Evolutionary conservation across 352 stramenopile species (phyloP), one percentile per base, ranked within the genome.

Genomic region (Globisporangium iwayamae): DNA sequence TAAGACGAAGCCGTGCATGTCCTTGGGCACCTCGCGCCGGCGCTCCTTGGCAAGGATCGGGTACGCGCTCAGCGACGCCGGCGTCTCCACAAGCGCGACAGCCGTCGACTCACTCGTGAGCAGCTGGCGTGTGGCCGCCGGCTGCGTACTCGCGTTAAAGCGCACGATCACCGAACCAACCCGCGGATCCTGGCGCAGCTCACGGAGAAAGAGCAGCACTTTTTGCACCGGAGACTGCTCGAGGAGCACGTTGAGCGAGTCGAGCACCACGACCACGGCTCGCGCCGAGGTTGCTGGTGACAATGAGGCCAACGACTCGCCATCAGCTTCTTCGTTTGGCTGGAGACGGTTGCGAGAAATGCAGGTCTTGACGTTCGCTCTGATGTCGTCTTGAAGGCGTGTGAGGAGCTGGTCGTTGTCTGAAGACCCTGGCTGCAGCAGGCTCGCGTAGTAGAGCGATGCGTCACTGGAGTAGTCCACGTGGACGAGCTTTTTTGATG

Each of bases 201-300:
- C 39, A 13, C 72, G 72, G 2, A 91, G 28, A 55, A 84, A 89
- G 10, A 68, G 34, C 39, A 87, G 58, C 20, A 90, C 72, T 36
- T 72, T 53, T 2, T 70, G 64, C 8, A 89, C 64, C 25, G 81
- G 73, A 18, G 67, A 70, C 36, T 79, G 72, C 65, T 89, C 73
- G 16, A 93, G 56, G 36, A 93, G 63, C 18, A 72, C 70, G 61
- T 90, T 85, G 2, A 91, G 57, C 62, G 81, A 88, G 73, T 93
- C 84, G 46, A 93, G 38, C 8, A 83, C 69, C 30, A 93, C 71
- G 41, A 89, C 69, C 25, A 79, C 64, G 10, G 83, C 74, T n/a
- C 78, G 71, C 18, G 68, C 60, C 3, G 47, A 57, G 2, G 50
- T 58, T 5, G 51, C 60, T 11, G 50, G 14, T 13, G 16, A 41